These are phyloP conservation scores for Phialemoniopsis sp. DNA, from an alignment of 2,329 filamentous ascomycete species.

Conservation along the genomic window DNA sequence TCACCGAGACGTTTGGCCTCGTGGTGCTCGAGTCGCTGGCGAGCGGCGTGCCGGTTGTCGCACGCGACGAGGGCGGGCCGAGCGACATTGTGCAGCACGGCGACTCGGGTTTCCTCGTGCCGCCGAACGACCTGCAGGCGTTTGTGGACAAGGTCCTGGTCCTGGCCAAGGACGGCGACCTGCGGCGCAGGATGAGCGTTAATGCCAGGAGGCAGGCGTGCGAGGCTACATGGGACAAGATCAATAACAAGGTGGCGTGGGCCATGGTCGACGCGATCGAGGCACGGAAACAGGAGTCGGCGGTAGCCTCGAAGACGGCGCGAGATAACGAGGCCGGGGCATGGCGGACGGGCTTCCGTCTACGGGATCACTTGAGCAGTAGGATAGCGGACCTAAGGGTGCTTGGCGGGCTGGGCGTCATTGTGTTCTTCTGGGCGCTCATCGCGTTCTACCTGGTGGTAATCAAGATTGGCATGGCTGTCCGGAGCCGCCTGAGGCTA, in stretches of 20 bases:
- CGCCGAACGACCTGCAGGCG: constrained; percentile 51
- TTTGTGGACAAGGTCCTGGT: constrained; percentile 52
- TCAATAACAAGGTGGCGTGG: constrained; percentile 66
- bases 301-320: constrained; percentile 10
- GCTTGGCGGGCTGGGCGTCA: constrained; percentile 39
- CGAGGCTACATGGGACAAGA: constrained; percentile 66
- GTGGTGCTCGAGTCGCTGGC: constrained; percentile 70
- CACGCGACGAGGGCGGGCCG: constrained; percentile 65
- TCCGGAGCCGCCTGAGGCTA: too few relatives aligned
- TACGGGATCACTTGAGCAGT: constrained; percentile 23
- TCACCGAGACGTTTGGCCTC: constrained; percentile 69
- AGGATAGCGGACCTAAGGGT: constrained; percentile 37
- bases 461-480: constrained; percentile 29
- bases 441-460: constrained; percentile 45
- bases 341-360: background rate
- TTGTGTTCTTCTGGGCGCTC: constrained; percentile 43
- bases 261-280: constrained; percentile 53
- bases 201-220: constrained; percentile 52
- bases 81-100: constrained; percentile 61
- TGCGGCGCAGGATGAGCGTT: constrained; percentile 39
- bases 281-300: constrained; percentile 34
- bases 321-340: constrained; percentile 1
- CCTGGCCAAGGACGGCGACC: constrained; percentile 38
- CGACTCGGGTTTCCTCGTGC: constrained; percentile 56
- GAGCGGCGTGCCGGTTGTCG: constrained; percentile 64